Evolutionary conservation across 2,329 filamentous ascomycete genomes (phyloP).

Genomic region (Nemania abortiva): DNA sequence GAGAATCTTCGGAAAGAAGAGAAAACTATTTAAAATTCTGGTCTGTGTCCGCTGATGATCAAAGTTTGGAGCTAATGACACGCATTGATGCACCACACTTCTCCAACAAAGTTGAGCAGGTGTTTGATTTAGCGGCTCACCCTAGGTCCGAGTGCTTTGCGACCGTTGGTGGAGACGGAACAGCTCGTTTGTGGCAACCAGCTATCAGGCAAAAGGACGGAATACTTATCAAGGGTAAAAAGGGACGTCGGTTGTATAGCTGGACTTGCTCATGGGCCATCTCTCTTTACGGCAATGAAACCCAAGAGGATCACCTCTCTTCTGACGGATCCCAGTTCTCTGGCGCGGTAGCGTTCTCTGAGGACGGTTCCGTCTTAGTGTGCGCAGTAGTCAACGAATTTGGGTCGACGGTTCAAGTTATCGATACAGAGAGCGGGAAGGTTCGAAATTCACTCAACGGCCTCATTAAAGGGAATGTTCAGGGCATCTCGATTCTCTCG

Average conservation of each 20-base stretch:
- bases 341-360: conserved; percentile 81
- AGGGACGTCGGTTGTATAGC: conserved; percentile 71
- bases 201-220: conserved; percentile 77
- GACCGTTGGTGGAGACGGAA: conserved; percentile 84
- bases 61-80: conserved; percentile 79
- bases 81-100: conserved; percentile 87
- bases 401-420: conserved; percentile 76
- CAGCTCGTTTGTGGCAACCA: conserved; percentile 84
- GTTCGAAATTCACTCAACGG: conserved; percentile 76
- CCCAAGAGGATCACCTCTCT: conserved; percentile 52
- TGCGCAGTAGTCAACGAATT: conserved; percentile 69
- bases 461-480: conserved; percentile 73
- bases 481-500: conserved; percentile 77
- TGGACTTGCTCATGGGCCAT: conserved; percentile 79
- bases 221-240: conserved; percentile 69
- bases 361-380: conserved; percentile 87
- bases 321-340: conserved; percentile 55
- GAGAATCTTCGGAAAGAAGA: conserved; percentile 61
- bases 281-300: conserved; percentile 60
- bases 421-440: conserved; percentile 77
- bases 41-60: conserved; percentile 70
- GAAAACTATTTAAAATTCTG: conserved; percentile 95
- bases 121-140: conserved; percentile 80
- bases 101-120: conserved; percentile 64
- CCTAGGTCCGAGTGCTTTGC: conserved; percentile 79